These are phyloP conservation scores for Arabidopsis hybrid DNA, from an alignment of 441 rosid genomes.

Conservation along the genomic window DNA sequence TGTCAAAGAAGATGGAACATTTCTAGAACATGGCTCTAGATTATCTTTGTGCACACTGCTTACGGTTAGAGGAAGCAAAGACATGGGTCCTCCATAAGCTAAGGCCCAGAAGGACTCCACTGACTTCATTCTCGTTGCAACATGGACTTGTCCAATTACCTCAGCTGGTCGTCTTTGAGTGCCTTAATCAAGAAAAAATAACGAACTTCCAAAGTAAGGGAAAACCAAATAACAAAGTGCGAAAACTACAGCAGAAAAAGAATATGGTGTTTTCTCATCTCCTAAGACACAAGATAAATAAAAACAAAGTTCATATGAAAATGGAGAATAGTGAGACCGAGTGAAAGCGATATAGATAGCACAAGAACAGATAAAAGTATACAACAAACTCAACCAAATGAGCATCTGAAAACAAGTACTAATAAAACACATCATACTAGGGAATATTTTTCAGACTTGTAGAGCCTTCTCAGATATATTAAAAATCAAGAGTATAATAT, in stretches of 20 bases:
- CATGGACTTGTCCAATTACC: conserved; percentile 99
- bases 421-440: conserved; percentile 17
- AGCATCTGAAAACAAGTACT: conserved; percentile 17
- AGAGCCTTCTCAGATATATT: conserved; percentile 6
- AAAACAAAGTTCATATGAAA: conserved; percentile 11
- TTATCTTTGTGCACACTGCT: conserved; percentile 73
- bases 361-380: neutral
- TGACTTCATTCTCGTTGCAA: conserved; percentile 89
- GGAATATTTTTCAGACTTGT: conserved; percentile 1
- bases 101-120: conserved; percentile 97
- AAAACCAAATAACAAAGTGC: conserved; percentile 20
- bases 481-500: conserved; percentile 19
- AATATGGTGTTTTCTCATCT: conserved; percentile 20
- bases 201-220: conserved; percentile 14
- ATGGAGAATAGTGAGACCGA: neutral
- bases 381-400: conserved; percentile 23
- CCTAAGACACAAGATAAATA: conserved; percentile 6
- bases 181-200: conserved; percentile 57
- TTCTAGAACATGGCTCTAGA: conserved; percentile 75
- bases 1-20: conserved; percentile 58
- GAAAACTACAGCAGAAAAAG: conserved; percentile 15
- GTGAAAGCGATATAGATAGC: neutral
- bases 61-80: conserved; percentile 91
- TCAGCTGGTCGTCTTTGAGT: conserved; percentile 90
- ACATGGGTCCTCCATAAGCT: conserved; percentile 97